Evolutionary conservation across 805 yeast species (phyloP), one percentile per base, ranked within the genome.

Genomic region (Myxozyma mucilagina): DNA sequence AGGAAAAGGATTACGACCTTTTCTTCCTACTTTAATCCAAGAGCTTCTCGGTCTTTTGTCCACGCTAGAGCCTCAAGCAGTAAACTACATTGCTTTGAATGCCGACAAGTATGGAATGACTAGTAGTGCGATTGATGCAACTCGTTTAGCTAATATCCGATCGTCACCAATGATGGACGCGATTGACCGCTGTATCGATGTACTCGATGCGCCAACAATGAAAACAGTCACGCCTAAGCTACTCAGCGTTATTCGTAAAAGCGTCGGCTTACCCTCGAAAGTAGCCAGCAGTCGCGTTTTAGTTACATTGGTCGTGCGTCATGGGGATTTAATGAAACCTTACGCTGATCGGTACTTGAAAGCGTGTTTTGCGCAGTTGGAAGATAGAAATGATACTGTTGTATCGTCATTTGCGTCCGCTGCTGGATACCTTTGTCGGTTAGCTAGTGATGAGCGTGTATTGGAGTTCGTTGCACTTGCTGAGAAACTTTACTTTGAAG

Each of bases 251-350:
- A 82, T 89, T 8, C 84, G 84, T 62, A 81, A 78, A 58, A 83
- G 96, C 0, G 89, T 92, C 20, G 98, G 98, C 0, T 77, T 94
- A 13, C 97, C 98, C 0, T 90, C 97, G 0, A 90, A 93, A 69
- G 90, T 89, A 0, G 90, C 92, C 29, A 91, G 93, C 0, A 83
- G 96, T 4, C 81, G 85, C 63, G 86, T 91, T 0, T 72, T 92
- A 10, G 89, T 87, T 7, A 80, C 83, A 18, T 72, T 90, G 50
- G 82, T 88, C 0, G 76, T 84, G 10, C 81, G 86, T 63, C 85
- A 87, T 67, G 77, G 84, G 0, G 70, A 72, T 7, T 62, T 75
- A 13, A 69, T 80, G 8, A 69, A 70, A n/a, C 79, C 80, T 0
- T 82, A 82, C 68, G 87, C 89, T 11, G 90, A 86, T 58, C 74